Conservation (phyloP, 1,139 yeast species). For the Hyphopichia fennica region DNA sequence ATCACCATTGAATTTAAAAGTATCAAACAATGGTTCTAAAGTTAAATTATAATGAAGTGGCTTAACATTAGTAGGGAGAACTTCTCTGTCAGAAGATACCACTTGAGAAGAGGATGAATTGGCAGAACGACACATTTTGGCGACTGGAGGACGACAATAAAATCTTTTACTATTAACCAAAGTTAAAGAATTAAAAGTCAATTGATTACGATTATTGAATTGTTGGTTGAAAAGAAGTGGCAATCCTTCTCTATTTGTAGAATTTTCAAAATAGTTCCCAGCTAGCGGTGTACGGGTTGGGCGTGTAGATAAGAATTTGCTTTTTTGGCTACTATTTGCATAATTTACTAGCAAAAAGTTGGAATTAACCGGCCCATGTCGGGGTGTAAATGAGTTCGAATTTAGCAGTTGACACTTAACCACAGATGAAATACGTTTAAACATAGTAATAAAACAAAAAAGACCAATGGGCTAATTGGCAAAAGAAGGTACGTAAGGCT, state of each 20-base stretch:
- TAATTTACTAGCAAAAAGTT: too few relatives aligned
- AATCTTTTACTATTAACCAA: not conserved
- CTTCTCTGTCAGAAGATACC: constrained; percentile 50
- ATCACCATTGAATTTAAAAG: constrained; percentile 68
- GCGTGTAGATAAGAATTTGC: not conserved
- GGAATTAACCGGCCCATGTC: too few relatives aligned
- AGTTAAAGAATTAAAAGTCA: not conserved
- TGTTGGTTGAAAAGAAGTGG: not conserved
- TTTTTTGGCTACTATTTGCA: too few relatives aligned
- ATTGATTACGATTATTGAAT: not conserved
- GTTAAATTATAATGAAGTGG: constrained; percentile 71
- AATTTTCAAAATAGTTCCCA: not conserved
- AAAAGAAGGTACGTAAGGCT: too few relatives aligned
- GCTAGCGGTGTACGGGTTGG: not conserved
- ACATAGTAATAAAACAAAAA: too few relatives aligned
- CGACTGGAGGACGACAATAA: not conserved
- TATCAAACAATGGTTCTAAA: constrained; percentile 71
- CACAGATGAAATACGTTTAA: too few relatives aligned
- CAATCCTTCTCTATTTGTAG: not conserved
- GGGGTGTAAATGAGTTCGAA: too few relatives aligned
- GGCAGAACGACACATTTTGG: constrained; percentile 11
- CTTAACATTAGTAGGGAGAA: constrained; percentile 69
- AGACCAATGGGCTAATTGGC: too few relatives aligned
- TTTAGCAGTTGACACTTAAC: too few relatives aligned
- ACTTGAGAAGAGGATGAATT: constrained; percentile 13